Percentiles rank a stretch among this genome's conserved stretches.
phyloP scores from a whole-genome alignment of 306 rosid genomes.

The Biancaea sappan region DNA sequence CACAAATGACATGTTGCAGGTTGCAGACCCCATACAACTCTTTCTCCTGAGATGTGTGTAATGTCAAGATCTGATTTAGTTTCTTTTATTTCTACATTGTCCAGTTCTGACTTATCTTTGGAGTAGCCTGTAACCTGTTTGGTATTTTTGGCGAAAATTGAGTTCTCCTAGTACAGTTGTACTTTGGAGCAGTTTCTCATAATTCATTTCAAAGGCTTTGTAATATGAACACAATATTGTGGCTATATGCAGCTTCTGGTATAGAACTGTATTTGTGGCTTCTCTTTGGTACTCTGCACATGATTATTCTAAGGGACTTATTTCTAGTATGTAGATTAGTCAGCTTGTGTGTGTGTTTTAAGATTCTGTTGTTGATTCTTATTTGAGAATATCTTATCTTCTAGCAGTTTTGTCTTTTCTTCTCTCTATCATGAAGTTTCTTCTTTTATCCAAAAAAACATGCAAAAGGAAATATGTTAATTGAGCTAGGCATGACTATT shows the following conservation, averaged over 20 bases:
- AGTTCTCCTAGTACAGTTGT: neutral
- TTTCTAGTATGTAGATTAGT: neutral
- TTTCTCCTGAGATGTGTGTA: neutral
- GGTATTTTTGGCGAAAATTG: neutral
- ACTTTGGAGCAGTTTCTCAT: neutral
- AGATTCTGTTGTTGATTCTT: neutral
- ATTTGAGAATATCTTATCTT: neutral
- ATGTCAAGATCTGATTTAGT: neutral
- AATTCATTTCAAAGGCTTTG: slow-evolving; percentile 10
- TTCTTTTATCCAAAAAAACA: neutral
- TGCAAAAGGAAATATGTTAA: neutral
- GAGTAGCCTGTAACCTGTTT: neutral
- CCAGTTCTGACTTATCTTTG: neutral
- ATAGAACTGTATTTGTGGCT: neutral
- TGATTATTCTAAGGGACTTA: neutral
- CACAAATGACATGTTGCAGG: neutral
- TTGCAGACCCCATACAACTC: neutral
- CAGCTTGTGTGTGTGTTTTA: neutral
- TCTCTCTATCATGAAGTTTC: neutral
- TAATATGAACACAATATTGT: neutral
- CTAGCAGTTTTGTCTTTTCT: neutral
- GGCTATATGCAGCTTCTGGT: neutral
- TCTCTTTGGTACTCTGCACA: neutral
- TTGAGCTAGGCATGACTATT: neutral
- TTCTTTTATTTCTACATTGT: neutral